phyloP scores from a whole-genome alignment of 805 yeast genomes.

The Sungouiella blattae region DNA sequence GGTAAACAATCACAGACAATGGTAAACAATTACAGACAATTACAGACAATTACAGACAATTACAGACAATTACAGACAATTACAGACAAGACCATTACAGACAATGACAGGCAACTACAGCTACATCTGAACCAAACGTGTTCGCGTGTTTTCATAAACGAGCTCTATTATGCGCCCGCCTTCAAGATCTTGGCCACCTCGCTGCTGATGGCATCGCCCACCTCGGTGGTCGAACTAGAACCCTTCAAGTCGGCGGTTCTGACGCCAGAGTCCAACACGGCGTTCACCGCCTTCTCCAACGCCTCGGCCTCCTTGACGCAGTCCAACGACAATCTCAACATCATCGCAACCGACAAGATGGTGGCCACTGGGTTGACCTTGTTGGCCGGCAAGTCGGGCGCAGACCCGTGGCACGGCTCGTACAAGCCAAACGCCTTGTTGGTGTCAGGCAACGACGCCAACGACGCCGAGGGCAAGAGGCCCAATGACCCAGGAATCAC shows the following conservation, averaged over 20 bases:
- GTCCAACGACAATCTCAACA: constrained; percentile 88
- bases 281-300: constrained; percentile 81
- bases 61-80: too few relatives aligned
- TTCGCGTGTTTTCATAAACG: too few relatives aligned
- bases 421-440: constrained; percentile 93
- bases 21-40: too few relatives aligned
- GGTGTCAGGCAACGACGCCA: constrained; percentile 94
- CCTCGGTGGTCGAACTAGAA: constrained; percentile 75
- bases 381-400: constrained; percentile 86
- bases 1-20: too few relatives aligned
- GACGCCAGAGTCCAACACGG: constrained; percentile 75
- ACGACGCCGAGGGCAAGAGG: constrained; percentile 90
- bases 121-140: too few relatives aligned
- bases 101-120: too few relatives aligned
- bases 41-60: too few relatives aligned
- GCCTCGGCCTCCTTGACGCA: constrained; percentile 81
- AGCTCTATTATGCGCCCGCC: constrained; percentile 8
- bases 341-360: constrained; percentile 93
- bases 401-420: constrained; percentile 98
- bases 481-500: constrained; percentile 98
- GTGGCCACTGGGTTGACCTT: constrained; percentile 96
- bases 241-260: constrained; percentile 95
- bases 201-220: constrained; percentile 87
- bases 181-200: constrained; percentile 59
- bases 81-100: too few relatives aligned